Evolutionary conservation across 805 yeast genomes (phyloP), one percentile per base, ranked within the genome.

Genomic region (Cyberlindnera subsufficiens): DNA sequence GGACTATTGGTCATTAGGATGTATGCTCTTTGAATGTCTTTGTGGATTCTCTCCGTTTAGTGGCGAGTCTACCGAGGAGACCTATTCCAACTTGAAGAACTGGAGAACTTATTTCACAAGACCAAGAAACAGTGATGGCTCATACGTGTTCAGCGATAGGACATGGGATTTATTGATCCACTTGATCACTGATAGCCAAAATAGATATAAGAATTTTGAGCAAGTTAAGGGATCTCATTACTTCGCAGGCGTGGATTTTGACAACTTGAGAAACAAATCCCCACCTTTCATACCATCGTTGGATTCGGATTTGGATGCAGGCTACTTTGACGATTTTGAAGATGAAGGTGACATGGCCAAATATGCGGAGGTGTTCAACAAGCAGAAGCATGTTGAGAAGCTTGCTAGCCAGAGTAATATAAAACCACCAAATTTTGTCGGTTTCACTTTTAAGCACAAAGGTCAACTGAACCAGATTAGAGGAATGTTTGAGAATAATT

Each of bases 1-100:
- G 44, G 99, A 93, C 68, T 93, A 93, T 63, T 93, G 99, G 99
- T 90, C 98, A 0, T 71, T 93, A 45, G 99, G 99, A 5, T 93
- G 99, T 66, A 93, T 93, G 82, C 70, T 93, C 32, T 93, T 91
- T 61, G 99, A 93, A 66, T 86, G 96, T 37, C 76, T 93, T 44
- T 93, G 93, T 50, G 98, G 99, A 0, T 93, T 87, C 64, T 95
- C 99, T 3, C 99, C 99, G 36, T 93, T 93, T 60, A 82, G 96
- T 34, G 99, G 99, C 3, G 78, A 89, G 34, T 78, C 86, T 33
- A 86, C 95, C 32, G 96, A 93, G 56, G 99, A 93, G 62, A 93
- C 99, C 0, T 93, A 95, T 63, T 78, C 88, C 52, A 93, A 93
- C 59, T 72, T 93, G 64, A 87, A 91, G 64, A 81, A 89, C 60